These are phyloP conservation scores for Theileria annulata DNA, from an alignment of 169 alveolate genomes.

Conservation along the genomic window DNA sequence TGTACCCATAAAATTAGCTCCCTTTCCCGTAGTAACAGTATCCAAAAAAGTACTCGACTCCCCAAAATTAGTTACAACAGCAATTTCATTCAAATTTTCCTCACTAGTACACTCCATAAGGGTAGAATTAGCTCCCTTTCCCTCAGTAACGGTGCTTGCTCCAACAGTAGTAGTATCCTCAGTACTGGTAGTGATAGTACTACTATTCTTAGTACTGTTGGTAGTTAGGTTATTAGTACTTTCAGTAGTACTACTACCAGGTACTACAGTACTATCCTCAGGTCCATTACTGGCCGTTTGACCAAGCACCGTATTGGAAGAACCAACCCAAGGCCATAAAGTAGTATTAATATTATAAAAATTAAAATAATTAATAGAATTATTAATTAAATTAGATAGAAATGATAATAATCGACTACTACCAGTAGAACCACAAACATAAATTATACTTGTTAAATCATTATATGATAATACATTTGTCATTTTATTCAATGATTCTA, in stretches of 20 bases:
- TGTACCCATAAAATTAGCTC: no score
- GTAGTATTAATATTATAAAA: not conserved
- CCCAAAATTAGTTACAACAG: no score
- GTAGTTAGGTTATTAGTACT: no score
- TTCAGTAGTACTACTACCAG: not conserved
- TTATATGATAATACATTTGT: slow-evolving; percentile 1
- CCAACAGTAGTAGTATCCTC: not conserved
- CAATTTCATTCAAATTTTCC: no score
- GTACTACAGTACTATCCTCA: not conserved
- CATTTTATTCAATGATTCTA: slow-evolving; percentile 16
- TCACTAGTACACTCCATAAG: no score
- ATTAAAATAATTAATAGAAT: not conserved
- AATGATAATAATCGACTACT: slow-evolving; percentile 56
- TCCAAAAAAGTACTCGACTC: no score
- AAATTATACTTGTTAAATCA: slow-evolving; percentile 47
- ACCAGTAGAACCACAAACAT: slow-evolving; percentile 61
- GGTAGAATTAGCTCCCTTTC: no score
- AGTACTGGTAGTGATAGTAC: not conserved
- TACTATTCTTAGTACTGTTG: no score
- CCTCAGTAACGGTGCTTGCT: slow-evolving; percentile 1
- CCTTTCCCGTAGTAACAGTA: no score
- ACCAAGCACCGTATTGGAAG: no score
- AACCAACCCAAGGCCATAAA: not conserved
- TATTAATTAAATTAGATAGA: slow-evolving; percentile 9
- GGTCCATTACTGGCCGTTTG: not conserved